These are phyloP conservation scores for Aquilaria yunnanensis DNA, from an alignment of 345 rosid genomes.

Conservation along the genomic window DNA sequence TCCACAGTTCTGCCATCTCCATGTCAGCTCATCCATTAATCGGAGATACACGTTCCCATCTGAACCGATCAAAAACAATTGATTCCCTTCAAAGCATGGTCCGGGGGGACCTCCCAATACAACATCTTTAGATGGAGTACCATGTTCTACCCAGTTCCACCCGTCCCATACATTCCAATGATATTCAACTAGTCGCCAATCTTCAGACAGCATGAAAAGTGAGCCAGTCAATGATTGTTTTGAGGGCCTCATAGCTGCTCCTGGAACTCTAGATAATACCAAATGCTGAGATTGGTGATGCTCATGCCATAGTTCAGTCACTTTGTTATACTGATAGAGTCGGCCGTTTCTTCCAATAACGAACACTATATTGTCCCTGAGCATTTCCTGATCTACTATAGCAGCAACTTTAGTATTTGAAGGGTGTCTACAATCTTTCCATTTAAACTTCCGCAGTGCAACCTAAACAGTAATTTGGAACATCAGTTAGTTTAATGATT, in stretches of 20 bases:
- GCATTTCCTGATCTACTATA: conserved; percentile 56
- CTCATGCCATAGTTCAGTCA: conserved; percentile 59
- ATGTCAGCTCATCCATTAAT: conserved; percentile 40
- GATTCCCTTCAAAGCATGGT: conserved; percentile 48
- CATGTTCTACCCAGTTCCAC: conserved; percentile 70
- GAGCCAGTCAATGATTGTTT: conserved; percentile 44
- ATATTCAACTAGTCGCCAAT: conserved; percentile 58
- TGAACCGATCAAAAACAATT: conserved; percentile 49
- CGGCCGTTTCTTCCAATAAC: conserved; percentile 41
- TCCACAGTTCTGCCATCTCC: conserved; percentile 60
- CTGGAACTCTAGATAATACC: conserved; percentile 38
- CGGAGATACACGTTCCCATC: conserved; percentile 55
- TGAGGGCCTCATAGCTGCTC: conserved; percentile 45
- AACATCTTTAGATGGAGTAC: conserved; percentile 49
- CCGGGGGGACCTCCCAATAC: conserved; percentile 49
- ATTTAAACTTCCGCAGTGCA: conserved; percentile 45
- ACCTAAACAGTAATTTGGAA: conserved; percentile 31
- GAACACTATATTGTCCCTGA: conserved; percentile 49
- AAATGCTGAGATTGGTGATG: conserved; percentile 63
- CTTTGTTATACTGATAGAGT: conserved; percentile 59
- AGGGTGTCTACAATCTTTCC: conserved; percentile 63
- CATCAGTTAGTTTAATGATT: conserved; percentile 2
- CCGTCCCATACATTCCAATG: conserved; percentile 61
- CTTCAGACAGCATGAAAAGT: conserved; percentile 56
- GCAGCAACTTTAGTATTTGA: conserved; percentile 42